Base-by-base conservation (phyloP, 305 asterid genomes). In the Euphrasia arctica region DNA sequence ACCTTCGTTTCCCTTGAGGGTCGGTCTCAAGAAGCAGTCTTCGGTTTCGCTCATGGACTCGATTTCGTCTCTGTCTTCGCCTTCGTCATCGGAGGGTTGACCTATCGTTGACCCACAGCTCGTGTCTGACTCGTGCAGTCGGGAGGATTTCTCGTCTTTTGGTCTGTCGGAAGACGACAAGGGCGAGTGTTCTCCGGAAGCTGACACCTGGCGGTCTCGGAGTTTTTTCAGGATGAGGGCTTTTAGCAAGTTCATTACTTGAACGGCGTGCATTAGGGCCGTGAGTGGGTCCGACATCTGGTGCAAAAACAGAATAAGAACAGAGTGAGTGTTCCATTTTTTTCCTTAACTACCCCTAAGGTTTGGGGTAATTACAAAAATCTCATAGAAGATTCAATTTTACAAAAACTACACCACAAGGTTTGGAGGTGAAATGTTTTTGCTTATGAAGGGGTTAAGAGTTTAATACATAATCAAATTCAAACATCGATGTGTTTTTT, bases 41-140 rank as follows among this genome's bases (percentile, higher is more conserved):
- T 89, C 96, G 1, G 77, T 77, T 60, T 91, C 96, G 29, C 88
- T 89, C 67, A 54, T 2, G 7, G 96, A 85, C 64, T 81, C 95
- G 0, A 86, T 71, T 60, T 84, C 95, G 27, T 84, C 82, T 60
- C 70, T 62, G 14, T 82, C 93, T 18, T 80, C 85, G 28, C 83
- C 80, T 58, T 70, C 73, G 32, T 72, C 83, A 2, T 83, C 86
- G 15, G 83, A 77, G 68, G 76, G 75, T 5, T 67, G 75, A 22
- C 77, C 86, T 0, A 66, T 39, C n/a, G 34, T 54, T 41, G 87
- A 82, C 60, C 78, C 90, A 11, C 83, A 70, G 71, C 85, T 79
- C 34, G 75, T 74, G 18, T 70, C 90, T 78, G 70, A 75, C 62
- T 76, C 90, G 54, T 72, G 80, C 36, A 72, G 83, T 43, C 70